Evolutionary conservation across 2,329 filamentous ascomycete genomes (phyloP), one percentile per base, ranked within the genome.

Genomic region (Saccharata proteae): DNA sequence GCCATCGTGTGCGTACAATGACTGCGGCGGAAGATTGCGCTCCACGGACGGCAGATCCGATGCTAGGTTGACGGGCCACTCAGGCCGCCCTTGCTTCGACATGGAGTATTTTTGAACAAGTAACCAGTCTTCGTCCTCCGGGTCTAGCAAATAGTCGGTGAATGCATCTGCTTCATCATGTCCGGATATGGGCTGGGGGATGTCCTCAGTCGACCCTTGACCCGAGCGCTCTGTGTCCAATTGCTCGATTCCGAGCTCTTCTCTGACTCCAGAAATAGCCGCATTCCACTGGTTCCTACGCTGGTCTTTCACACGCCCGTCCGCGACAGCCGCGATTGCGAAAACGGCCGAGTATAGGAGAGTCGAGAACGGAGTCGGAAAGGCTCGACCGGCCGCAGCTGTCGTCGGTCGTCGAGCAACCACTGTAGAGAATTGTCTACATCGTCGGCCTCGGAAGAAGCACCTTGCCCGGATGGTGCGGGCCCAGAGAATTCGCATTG

Each of bases 401-500:
- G 63, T 56, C 14, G 61, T 57, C 32, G 64, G 53, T 46, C 64
- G 65, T 35, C 67, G 65, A 37, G 64, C 58, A 38, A 71, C 44
- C 26, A 58, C 54, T 37, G 61, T 59, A 35, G 66, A 49, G 31
- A 60, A 34, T 34, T 67, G 64, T 32, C 70, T 55, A 56, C 74
- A 80, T 46, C 70, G 62, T 43, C 68, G 63, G 58, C 74, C 80
- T 55, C 66, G 67, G 58, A 74, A 79, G 45, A 68, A 64, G 41
- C 54, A 54, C 55, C 68, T 70, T 57, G 65, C 66, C 64, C 69
- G 70, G 46, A 68, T 65, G 58, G 72, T 70, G 59, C 74, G 70
- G 54, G 72, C 74, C 74, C 76, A 78, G 43, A 82, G 52, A 41
- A 67, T 65, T 57, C 72, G 72, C 80, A 84, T 85, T 48, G 52